phyloP scores from a whole-genome alignment of 2,329 filamentous ascomycete genomes.

The Fusarium tuaranense region DNA sequence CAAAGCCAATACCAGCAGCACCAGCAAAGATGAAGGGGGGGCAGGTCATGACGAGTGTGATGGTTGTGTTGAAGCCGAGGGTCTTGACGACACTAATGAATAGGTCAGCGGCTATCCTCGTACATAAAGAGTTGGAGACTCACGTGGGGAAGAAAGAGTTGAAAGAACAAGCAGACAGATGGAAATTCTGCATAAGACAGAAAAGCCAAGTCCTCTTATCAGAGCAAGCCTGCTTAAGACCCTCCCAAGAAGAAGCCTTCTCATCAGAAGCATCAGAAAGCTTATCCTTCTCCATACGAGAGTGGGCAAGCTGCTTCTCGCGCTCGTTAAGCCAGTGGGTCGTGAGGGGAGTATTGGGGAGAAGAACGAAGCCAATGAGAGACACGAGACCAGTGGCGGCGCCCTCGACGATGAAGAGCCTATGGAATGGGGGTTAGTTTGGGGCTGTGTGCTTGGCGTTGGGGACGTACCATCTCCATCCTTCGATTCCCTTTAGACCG shows the following conservation, averaged over 20 bases:
- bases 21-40: slow-evolving; percentile 65
- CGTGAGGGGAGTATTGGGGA: slow-evolving; percentile 57
- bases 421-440: slow-evolving; percentile 1
- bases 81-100: slow-evolving; percentile 57
- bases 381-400: slow-evolving; percentile 51
- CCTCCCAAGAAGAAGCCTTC: slow-evolving; percentile 56
- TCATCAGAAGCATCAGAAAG: slow-evolving; percentile 56
- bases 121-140: too few species aligned
- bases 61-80: slow-evolving; percentile 60
- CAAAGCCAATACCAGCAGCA: slow-evolving; percentile 58
- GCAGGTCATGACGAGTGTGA: slow-evolving; percentile 64
- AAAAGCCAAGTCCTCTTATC: slow-evolving; percentile 66
- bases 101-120: neutral
- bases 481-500: slow-evolving; percentile 63
- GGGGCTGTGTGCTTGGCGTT: fast-evolving
- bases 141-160: slow-evolving; percentile 60
- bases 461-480: slow-evolving; percentile 67
- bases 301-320: slow-evolving; percentile 61
- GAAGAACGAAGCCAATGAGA: slow-evolving; percentile 46
- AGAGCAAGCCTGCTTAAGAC: slow-evolving; percentile 60
- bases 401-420: slow-evolving; percentile 66
- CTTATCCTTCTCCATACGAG: slow-evolving; percentile 63
- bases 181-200: slow-evolving; percentile 67
- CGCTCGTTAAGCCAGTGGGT: slow-evolving; percentile 57
- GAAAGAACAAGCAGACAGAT: slow-evolving; percentile 61